These are phyloP conservation scores for Boletus tomentosulus DNA, from an alignment of 768 basidiomycete genomes.

Conservation along the genomic window DNA sequence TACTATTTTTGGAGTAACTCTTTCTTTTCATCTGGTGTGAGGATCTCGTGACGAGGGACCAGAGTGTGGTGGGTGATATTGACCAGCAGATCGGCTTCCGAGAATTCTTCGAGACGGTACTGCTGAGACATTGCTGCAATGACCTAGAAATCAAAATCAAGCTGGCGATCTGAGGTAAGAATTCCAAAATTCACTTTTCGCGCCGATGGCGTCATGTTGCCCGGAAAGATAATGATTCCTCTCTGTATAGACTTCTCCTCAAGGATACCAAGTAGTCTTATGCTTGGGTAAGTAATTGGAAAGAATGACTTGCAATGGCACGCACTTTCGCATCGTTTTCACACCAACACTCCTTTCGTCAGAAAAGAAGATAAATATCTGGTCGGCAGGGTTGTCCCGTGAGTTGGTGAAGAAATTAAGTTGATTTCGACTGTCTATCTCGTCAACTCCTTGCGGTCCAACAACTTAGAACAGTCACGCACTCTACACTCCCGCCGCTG, in stretches of 20 bases:
- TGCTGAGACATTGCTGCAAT: conserved; percentile 85
- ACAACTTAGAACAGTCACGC: conserved; percentile 31
- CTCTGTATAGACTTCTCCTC: conserved; percentile 88
- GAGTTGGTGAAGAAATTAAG: conserved; percentile 90
- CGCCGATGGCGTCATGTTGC: conserved; percentile 95
- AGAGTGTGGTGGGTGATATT: conserved; percentile 97
- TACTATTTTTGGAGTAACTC: conserved; percentile 88
- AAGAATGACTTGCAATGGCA: neutral
- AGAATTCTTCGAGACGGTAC: conserved; percentile 92
- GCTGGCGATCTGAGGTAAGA: neutral
- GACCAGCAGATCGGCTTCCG: conserved; percentile 92
- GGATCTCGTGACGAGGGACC: conserved; percentile 89
- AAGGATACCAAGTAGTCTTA: conserved; percentile 80
- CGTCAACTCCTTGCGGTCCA: conserved; percentile 6
- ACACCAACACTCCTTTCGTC: conserved; percentile 94
- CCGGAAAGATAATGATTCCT: conserved; percentile 94
- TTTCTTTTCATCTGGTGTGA: conserved; percentile 83
- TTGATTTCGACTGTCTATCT: conserved; percentile 63
- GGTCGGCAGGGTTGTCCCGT: conserved; percentile 58
- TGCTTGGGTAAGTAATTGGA: conserved; percentile 7
- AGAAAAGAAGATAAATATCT: conserved; percentile 94
- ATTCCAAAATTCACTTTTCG: conserved; percentile 61
- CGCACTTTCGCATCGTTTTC: conserved; percentile 96
- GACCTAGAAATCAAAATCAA: conserved; percentile 50
- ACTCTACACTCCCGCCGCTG: conserved; percentile 80